Evolutionary conservation across 129 eudicot species (phyloP).

Genomic region (Centella asiatica): DNA sequence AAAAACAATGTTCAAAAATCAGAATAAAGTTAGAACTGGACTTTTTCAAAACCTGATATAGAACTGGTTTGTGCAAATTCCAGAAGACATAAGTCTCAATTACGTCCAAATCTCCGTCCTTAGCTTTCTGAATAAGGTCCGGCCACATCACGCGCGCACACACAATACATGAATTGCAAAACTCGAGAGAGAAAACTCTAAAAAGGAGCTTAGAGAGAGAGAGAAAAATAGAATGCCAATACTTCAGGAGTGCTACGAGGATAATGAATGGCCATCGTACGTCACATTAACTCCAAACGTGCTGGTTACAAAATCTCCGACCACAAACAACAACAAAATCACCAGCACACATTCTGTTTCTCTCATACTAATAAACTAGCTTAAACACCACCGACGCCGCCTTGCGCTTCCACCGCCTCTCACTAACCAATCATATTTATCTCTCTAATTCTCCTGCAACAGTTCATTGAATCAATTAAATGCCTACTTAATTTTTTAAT

Average conservation of each 20-base stretch:
- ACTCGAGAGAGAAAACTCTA: neutral
- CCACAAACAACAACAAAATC: slow-evolving; percentile 22
- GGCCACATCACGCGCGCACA: neutral
- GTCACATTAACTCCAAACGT: slow-evolving; percentile 61
- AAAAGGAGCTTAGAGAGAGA: neutral
- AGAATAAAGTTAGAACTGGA: neutral
- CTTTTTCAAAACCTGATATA: neutral
- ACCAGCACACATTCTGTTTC: slow-evolving; percentile 22
- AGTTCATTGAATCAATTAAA: slow-evolving; percentile 21
- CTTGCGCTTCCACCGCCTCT: too few species aligned
- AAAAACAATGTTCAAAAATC: neutral
- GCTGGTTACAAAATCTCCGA: slow-evolving; percentile 23
- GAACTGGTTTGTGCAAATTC: slow-evolving; percentile 5
- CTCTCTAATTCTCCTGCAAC: neutral
- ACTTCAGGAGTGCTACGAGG: slow-evolving; percentile 99
- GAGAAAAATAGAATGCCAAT: neutral
- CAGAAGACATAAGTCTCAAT: slow-evolving; percentile 5
- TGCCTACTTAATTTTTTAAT: too few species aligned
- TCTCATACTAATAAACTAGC: slow-evolving; percentile 1
- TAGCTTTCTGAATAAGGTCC: slow-evolving; percentile 3
- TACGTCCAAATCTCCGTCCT: neutral
- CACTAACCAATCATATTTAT: too few species aligned
- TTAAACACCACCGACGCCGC: neutral
- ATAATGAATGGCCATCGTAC: slow-evolving; percentile 85
- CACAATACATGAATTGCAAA: too few species aligned